phyloP scores from a whole-genome alignment of 768 basidiomycete species.

The Gloeostereum incarnatum region DNA sequence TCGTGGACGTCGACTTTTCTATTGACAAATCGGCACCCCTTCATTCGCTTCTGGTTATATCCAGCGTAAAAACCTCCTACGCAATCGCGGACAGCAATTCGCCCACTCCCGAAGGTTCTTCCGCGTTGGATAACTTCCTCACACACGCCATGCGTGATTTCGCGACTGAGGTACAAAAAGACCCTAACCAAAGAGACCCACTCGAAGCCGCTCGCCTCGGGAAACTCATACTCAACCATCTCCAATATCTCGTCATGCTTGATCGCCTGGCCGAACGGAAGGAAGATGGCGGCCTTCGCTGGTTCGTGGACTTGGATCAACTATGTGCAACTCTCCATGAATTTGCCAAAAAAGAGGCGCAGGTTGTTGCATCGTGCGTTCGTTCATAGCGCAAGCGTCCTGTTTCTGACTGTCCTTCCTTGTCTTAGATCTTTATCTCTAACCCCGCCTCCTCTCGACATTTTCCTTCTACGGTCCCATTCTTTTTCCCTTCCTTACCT shows the following conservation, averaged over 20 bases:
- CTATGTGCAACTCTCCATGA: constrained; percentile 38
- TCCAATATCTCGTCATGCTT: constrained; percentile 64
- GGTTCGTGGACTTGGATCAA: constrained; percentile 64
- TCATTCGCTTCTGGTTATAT: constrained; percentile 31
- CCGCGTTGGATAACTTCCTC: constrained; percentile 57
- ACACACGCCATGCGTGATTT: constrained; percentile 46
- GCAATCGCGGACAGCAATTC: constrained; percentile 40
- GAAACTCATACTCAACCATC: constrained; percentile 37
- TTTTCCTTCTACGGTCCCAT: constrained; percentile 58
- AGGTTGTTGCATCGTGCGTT: constrained; percentile 43
- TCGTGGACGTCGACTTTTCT: constrained; percentile 64
- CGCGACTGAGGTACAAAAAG: constrained; percentile 50
- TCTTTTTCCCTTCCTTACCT: constrained; percentile 69
- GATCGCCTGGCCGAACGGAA: constrained; percentile 57
- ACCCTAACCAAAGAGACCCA: constrained; percentile 38
- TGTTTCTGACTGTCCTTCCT: constrained; percentile 5
- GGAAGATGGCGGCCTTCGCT: constrained; percentile 55
- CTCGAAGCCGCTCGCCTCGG: constrained; percentile 43
- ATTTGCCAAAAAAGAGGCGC: constrained; percentile 45
- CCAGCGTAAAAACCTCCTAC: constrained; percentile 65
- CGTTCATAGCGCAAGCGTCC: constrained; percentile 3
- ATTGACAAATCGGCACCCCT: constrained; percentile 28
- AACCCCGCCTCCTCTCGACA: constrained; percentile 51
- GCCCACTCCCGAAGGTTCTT: constrained; percentile 38
- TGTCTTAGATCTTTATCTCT: constrained; percentile 26